These are phyloP conservation scores for Pontederia paniculata DNA, from an alignment of 176 grass and related monocot species.

Conservation along the genomic window DNA sequence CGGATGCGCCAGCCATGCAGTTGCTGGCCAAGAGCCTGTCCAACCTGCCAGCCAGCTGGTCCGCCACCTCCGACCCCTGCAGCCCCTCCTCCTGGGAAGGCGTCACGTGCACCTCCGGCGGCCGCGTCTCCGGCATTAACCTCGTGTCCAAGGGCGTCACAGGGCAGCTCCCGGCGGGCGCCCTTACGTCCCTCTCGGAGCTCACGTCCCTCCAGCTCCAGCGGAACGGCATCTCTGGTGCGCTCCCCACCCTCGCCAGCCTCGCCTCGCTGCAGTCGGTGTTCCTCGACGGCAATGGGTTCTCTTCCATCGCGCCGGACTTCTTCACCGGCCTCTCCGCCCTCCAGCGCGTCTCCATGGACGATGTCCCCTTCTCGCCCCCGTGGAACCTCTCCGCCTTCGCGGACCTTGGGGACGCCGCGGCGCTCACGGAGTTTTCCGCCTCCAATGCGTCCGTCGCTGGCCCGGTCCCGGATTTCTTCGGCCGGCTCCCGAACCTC, in stretches of 20 bases:
- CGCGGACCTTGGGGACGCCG: neutral
- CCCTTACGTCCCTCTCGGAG: conserved; percentile 1
- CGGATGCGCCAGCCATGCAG: conserved; percentile 40
- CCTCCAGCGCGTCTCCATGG: conserved; percentile 3
- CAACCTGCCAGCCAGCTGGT: conserved; percentile 34
- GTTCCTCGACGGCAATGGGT: conserved; percentile 14
- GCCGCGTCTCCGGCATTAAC: conserved; percentile 47
- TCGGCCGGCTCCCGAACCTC: conserved; percentile 4
- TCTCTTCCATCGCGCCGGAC: conserved; percentile 9
- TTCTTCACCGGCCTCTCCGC: conserved; percentile 21
- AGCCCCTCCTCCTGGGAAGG: conserved; percentile 15
- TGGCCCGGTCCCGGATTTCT: conserved; percentile 12
- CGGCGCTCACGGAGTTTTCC: neutral
- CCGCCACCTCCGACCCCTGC: conserved; percentile 32
- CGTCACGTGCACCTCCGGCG: conserved; percentile 24
- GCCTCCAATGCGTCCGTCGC: conserved; percentile 2
- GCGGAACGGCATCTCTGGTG: conserved; percentile 7
- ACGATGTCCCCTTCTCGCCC: conserved; percentile 16
- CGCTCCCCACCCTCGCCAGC: conserved; percentile 8
- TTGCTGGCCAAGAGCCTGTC: conserved; percentile 38
- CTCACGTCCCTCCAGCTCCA: conserved; percentile 12
- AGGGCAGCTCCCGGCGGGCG: neutral
- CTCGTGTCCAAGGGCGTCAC: conserved; percentile 23
- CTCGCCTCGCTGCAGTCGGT: conserved; percentile 5
- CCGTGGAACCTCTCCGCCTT: neutral